phyloP scores from a whole-genome alignment of 1,284 basidiomycete genomes.

The Moesziomyces antarcticus region DNA sequence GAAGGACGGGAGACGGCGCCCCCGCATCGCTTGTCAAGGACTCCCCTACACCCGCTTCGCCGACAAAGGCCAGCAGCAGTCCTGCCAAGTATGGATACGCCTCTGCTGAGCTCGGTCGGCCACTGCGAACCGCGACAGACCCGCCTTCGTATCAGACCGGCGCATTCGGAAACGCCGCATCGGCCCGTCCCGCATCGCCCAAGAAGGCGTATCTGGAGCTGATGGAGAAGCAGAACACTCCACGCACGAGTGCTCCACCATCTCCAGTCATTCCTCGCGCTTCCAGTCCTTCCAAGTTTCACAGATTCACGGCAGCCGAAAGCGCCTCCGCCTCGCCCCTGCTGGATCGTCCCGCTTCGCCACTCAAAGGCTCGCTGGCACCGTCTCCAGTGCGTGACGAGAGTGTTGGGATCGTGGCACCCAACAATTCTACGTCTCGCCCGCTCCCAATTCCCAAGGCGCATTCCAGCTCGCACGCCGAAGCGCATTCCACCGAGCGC shows the following conservation, averaged over 20 bases:
- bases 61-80: constrained; percentile 20
- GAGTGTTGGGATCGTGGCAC: background rate
- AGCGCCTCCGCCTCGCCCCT: constrained; percentile 24
- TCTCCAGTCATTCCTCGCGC: constrained; percentile 43
- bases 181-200: constrained; percentile 25
- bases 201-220: constrained; percentile 46
- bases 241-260: constrained; percentile 19
- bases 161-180: constrained; percentile 6
- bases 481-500: constrained; percentile 18
- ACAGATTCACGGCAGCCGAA: constrained; percentile 23
- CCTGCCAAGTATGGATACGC: constrained; percentile 44
- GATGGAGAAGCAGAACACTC: constrained; percentile 37
- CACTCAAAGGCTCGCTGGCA: constrained; percentile 16
- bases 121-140: background rate
- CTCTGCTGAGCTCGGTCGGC: constrained; percentile 35
- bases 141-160: constrained; percentile 7
- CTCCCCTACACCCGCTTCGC: constrained; percentile 7
- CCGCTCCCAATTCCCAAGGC: constrained; percentile 35
- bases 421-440: constrained; percentile 15
- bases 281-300: constrained; percentile 50
- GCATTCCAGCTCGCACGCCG: constrained; percentile 17
- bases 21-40: constrained; percentile 28
- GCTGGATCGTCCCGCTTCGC: constrained; percentile 34
- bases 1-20: constrained; percentile 10
- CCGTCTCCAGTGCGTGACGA: constrained; percentile 9